Percentiles rank a stretch among this genome's conserved stretches.
Conservation (phyloP, 495 filamentous ascomycete species). For the Penicillium psychrofluorescens region DNA sequence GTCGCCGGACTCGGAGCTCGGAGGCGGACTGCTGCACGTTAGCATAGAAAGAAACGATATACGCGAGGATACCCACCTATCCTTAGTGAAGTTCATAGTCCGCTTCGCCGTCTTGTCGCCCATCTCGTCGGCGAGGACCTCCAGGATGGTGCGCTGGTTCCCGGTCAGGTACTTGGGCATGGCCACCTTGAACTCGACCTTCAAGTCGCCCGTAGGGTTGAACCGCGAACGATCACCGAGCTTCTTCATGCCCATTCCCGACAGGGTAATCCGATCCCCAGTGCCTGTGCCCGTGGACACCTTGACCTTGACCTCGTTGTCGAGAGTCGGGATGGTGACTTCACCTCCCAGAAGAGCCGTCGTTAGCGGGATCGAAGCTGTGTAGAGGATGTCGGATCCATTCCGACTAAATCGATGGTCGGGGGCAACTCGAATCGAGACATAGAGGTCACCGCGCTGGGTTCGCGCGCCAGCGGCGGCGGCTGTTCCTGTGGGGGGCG, state of each 20-base stretch:
- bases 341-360: slow-evolving; percentile 90
- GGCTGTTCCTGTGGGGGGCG: slow-evolving; percentile 62
- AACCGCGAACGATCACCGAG: slow-evolving; percentile 48
- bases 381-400: slow-evolving; percentile 87
- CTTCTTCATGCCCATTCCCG: slow-evolving; percentile 88
- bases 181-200: slow-evolving; percentile 86
- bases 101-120: slow-evolving; percentile 84
- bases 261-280: slow-evolving; percentile 79
- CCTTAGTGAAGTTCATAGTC: slow-evolving; percentile 66
- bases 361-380: slow-evolving; percentile 81
- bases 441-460: slow-evolving; percentile 75
- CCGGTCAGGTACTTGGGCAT: slow-evolving; percentile 90
- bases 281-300: slow-evolving; percentile 86
- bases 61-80: slow-evolving; percentile 29
- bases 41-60: not conserved
- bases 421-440: slow-evolving; percentile 72
- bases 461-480: slow-evolving; percentile 50
- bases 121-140: slow-evolving; percentile 94
- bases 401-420: slow-evolving; percentile 80
- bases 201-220: slow-evolving; percentile 63
- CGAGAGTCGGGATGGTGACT: slow-evolving; percentile 80
- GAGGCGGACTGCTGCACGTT: slow-evolving; percentile 5
- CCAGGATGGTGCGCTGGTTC: slow-evolving; percentile 85
- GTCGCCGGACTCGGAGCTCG: slow-evolving; percentile 21
- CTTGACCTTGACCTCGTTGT: slow-evolving; percentile 80